Evolutionary conservation across 192 early-diverging fungal genomes (phyloP), one percentile per base, ranked within the genome.

Genomic region (Phlyctochytrium bullatum): DNA sequence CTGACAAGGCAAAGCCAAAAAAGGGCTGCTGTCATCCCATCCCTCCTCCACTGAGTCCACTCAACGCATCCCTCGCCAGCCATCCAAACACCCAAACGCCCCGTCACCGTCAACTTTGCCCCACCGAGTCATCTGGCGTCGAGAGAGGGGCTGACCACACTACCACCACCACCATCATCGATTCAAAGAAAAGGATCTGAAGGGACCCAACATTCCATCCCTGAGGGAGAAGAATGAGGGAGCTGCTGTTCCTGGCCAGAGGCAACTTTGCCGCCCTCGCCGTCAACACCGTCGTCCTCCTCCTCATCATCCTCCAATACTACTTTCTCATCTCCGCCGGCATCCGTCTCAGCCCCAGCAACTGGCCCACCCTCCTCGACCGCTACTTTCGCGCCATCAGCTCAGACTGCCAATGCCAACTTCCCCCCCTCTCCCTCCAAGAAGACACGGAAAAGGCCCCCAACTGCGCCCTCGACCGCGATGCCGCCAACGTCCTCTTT

Each of bases 281-380:
- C 6, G 20, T 20, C 40, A 47, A 47, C 40, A 47, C 40, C 54
- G 4, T 57, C 54, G 14, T 57, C 27, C 20, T 57, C 20, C 54
- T 57, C 54, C 54, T 57, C 20, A 57, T 57, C 54, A 28, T 28
- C 54, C 4, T 25, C 54, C 54, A 57, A 57, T 57, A 57, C 54
- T 57, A 57, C 54, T 57, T 25, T 28, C 16, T 57, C 54, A 10
- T 57, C 54, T 28, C 25, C 6, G 54, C 54, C 54, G 54, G 54
- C 54, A 28, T 27, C 54, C 16, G 6, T 27, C 10, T 57, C 27
- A 10, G 12, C 25, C 54, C 54, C 12, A 25, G 12, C 12, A 57
- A 27, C 12, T 57, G 54, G 54, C 54, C 54, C 10, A 25, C 10
- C 54, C 20, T 28, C 54, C 16, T 28, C 20, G 6, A 57, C 4